Evolutionary conservation across 2,329 filamentous ascomycete genomes (phyloP).

Genomic region (Botrytis elliptica): DNA sequence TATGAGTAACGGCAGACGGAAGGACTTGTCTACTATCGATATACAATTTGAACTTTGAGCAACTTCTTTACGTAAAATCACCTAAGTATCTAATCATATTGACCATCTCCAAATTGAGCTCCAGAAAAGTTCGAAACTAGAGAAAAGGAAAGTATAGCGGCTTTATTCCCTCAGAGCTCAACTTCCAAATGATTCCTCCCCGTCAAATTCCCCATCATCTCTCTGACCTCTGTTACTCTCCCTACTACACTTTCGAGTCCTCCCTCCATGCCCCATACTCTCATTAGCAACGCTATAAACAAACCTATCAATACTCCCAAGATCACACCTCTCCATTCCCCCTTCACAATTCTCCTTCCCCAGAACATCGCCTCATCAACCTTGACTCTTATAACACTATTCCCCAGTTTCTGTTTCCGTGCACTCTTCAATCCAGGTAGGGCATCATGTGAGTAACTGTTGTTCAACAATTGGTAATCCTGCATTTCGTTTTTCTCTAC

Average conservation of each 20-base stretch:
- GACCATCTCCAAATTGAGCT: background rate
- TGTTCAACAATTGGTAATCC: background rate
- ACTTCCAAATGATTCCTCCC: background rate
- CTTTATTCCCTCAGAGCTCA: background rate
- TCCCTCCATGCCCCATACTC: background rate
- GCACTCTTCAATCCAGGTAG: constrained; percentile 14
- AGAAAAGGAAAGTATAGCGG: background rate
- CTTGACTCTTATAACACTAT: background rate
- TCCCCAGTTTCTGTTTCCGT: background rate
- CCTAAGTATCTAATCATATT: background rate
- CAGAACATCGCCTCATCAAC: background rate
- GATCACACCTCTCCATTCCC: constrained; percentile 14
- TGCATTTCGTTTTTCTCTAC: background rate
- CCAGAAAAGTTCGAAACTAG: background rate
- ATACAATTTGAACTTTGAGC: background rate
- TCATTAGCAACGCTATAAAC: background rate
- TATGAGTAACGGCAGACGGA: background rate
- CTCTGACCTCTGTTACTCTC: background rate
- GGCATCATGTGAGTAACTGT: constrained; percentile 6
- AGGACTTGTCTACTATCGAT: background rate
- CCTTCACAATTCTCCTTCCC: background rate
- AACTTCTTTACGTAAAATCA: background rate
- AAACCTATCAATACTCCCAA: background rate
- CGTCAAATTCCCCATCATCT: constrained; percentile 3
- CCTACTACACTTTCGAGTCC: background rate